Evolutionary conservation across 2,329 filamentous ascomycete genomes (phyloP).

Genomic region (Verticillium zaregamsianum): DNA sequence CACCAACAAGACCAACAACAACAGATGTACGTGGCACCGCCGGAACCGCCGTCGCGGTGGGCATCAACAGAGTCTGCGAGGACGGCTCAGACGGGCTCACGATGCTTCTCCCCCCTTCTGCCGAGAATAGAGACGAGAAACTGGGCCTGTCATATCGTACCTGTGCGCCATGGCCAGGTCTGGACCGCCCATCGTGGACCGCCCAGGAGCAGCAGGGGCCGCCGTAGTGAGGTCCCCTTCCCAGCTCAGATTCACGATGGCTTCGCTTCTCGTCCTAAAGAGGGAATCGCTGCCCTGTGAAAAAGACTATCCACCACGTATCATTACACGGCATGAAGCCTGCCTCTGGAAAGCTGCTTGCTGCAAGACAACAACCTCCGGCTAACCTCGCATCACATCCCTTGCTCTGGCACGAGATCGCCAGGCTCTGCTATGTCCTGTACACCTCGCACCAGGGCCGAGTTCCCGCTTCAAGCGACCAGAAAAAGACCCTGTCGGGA

Average conservation of each 20-base stretch:
- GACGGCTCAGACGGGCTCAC: not conserved
- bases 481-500: not conserved
- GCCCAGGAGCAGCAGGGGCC: not conserved
- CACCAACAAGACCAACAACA: not conserved
- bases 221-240: not conserved
- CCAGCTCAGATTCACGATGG: not conserved
- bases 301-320: not conserved
- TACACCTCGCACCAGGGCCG: not conserved
- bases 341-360: not conserved
- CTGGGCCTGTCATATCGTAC: not conserved
- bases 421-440: not conserved
- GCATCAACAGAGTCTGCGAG: not conserved
- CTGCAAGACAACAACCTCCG: not conserved
- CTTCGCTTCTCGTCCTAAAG: not conserved
- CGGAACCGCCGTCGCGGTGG: not conserved
- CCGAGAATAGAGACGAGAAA: not conserved
- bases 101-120: not conserved
- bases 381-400: not conserved
- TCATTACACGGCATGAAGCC: not conserved
- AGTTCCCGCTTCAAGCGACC: not conserved
- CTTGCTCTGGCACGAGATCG: not conserved
- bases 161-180: slow-evolving; percentile 1
- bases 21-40: not conserved
- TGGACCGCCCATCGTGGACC: not conserved
- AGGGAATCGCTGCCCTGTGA: not conserved